Evolutionary conservation across 1,284 basidiomycete species (phyloP), one percentile per base, ranked within the genome.

Genomic region (Schizopora paradoxa): DNA sequence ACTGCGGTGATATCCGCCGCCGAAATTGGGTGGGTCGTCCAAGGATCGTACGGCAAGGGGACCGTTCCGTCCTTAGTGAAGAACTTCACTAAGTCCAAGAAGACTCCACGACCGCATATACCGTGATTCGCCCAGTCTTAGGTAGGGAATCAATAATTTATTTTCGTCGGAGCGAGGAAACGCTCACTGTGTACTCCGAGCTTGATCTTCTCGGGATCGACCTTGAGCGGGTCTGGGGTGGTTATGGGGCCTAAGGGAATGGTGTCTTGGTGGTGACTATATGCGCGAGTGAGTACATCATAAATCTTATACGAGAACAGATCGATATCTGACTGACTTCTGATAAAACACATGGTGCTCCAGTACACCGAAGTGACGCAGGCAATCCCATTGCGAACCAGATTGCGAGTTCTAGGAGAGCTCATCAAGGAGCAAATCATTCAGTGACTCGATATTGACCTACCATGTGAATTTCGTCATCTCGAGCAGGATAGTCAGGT

Each of bases 311-410:
- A 27, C 16, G 29, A 27, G n/a, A n/a, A n/a, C n/a, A n/a, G n/a
- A n/a, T n/a, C n/a, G 29, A 44, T 16, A 28, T 18, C 18, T 14
- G 19, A 54, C 57, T 45, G 50, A 79, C 80, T 81, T 78, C 61
- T 82, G 76, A 60, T 85, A 85, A 58, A 79, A 81, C 16, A 81
- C 66, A 53, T 82, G 72, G 23, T 74, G 27, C 4, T 35, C 69
- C 2, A 64, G 45, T 33, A 84, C 52, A 2, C 79, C 77, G 54
- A 72, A 82, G 51, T 85, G 81, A 50, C 74, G 72, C 54, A 83
- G 48, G 3, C 84, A 80, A 54, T 86, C 85, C 83, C 84, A 86
- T 53, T 87, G 85, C 3, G 81, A 74, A 19, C 84, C 82, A 0
- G 80, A 82, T 66, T 86, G 84, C 0, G 82, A 80, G 52, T 87